Evolutionary conservation across 345 rosid genomes (phyloP).

Genomic region (Mercurialis annua): DNA sequence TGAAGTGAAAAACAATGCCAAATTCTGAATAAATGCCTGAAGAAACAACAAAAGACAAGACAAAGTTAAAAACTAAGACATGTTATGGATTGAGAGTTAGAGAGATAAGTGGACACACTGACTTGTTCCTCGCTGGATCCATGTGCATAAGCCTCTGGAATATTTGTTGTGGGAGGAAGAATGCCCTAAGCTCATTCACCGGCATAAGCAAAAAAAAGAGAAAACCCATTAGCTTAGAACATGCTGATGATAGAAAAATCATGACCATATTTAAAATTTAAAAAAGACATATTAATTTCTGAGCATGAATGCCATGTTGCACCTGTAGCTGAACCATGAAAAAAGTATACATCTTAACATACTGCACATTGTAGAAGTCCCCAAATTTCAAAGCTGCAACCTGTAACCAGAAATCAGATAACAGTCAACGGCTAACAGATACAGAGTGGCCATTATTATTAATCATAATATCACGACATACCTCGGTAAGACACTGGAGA

Average conservation of each 20-base stretch:
- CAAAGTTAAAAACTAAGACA: not conserved
- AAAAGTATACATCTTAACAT: conserved; percentile 70
- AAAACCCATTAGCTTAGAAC: not conserved
- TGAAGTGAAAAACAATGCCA: conserved; percentile 95
- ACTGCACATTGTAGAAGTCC: conserved; percentile 75
- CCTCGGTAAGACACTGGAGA: conserved; percentile 97
- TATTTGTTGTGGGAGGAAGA: conserved; percentile 70
- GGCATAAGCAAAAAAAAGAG: not conserved
- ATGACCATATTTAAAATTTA: not conserved
- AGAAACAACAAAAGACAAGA: conserved; percentile 14
- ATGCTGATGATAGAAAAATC: not conserved
- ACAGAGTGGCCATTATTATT: conserved; percentile 4
- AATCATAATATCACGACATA: conserved; percentile 16
- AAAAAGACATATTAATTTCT: not conserved
- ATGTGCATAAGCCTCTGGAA: conserved; percentile 86
- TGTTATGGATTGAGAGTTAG: not conserved
- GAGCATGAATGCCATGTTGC: conserved; percentile 4
- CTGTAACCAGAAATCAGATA: conserved; percentile 37
- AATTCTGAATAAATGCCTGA: conserved; percentile 98
- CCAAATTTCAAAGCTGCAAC: conserved; percentile 91
- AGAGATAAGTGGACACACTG: conserved; percentile 3
- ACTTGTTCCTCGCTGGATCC: conserved; percentile 95
- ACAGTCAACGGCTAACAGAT: not conserved
- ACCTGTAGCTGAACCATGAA: conserved; percentile 93
- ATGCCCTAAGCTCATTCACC: conserved; percentile 44